Conservation (phyloP, 2,329 filamentous ascomycete species). For the Magnaporthales sp. region DNA sequence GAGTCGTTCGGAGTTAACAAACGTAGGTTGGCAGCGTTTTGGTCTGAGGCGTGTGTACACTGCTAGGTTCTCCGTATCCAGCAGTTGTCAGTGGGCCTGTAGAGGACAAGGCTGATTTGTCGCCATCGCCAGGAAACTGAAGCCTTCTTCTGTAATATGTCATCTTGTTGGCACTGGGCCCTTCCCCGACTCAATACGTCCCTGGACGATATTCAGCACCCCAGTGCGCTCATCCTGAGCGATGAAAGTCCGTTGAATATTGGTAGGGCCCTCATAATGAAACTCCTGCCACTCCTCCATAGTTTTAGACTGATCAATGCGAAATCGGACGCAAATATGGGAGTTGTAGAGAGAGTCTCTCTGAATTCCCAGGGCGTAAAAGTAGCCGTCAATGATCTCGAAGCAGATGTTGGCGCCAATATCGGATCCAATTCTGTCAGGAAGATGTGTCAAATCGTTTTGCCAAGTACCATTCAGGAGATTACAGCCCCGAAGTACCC, state of each 20-base stretch:
- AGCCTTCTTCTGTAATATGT: slow-evolving; percentile 57
- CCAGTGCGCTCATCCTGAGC: slow-evolving; percentile 51
- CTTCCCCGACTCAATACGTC: slow-evolving; percentile 55
- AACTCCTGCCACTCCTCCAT: slow-evolving; percentile 53
- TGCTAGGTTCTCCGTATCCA: not conserved
- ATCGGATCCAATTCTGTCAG: slow-evolving; percentile 53
- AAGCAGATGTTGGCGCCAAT: slow-evolving; percentile 63
- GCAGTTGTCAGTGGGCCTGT: not conserved
- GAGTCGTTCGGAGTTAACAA: slow-evolving; percentile 45
- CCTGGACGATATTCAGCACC: slow-evolving; percentile 54
- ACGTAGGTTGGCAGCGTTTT: slow-evolving; percentile 37
- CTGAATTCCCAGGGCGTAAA: slow-evolving; percentile 64
- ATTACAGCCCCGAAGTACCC: slow-evolving; percentile 49
- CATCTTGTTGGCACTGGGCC: slow-evolving; percentile 43
- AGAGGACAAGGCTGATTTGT: not conserved
- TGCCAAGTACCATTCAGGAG: slow-evolving; percentile 18
- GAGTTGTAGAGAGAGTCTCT: slow-evolving; percentile 53
- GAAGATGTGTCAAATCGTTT: slow-evolving; percentile 32
- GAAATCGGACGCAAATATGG: slow-evolving; percentile 59
- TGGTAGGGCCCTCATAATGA: slow-evolving; percentile 61
- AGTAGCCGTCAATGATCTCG: slow-evolving; percentile 55
- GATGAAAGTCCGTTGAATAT: slow-evolving; percentile 65
- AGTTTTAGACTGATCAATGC: slow-evolving; percentile 38
- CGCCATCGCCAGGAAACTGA: slow-evolving; percentile 22
- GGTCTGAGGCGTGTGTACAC: slow-evolving; percentile 9